A percentile compares a stretch with the other conserved stretches of the same genome.
phyloP scores from a whole-genome alignment of 306 rosid species.

The Vicia villosa region DNA sequence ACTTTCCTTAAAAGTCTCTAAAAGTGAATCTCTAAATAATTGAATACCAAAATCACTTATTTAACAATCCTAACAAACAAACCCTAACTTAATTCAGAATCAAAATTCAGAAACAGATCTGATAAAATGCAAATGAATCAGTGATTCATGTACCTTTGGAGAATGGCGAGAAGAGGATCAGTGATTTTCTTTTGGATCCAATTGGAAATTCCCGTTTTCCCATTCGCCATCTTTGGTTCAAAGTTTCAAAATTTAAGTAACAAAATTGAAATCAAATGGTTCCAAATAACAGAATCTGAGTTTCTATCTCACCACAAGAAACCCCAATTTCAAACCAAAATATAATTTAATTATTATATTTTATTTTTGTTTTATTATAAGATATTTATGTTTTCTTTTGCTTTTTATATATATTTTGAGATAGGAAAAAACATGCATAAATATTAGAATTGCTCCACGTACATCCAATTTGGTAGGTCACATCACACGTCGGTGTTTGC shows the following conservation, averaged over 20 bases:
- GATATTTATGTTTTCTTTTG: too few relatives aligned
- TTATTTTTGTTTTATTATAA: too few relatives aligned
- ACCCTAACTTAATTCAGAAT: background rate
- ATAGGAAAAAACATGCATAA: too few relatives aligned
- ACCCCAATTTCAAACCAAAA: slow-evolving; percentile 12
- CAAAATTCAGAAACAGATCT: slow-evolving; percentile 24
- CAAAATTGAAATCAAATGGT: slow-evolving; percentile 16
- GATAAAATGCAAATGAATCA: slow-evolving; percentile 7
- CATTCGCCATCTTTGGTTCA: slow-evolving; percentile 38
- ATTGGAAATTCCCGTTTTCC: slow-evolving; percentile 35
- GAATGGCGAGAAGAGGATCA: slow-evolving; percentile 69
- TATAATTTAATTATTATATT: background rate
- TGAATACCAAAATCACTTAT: background rate
- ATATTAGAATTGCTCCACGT: too few relatives aligned
- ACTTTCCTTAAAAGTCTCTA: background rate
- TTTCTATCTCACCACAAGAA: slow-evolving; percentile 32
- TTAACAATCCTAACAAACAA: background rate
- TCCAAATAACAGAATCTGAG: slow-evolving; percentile 23
- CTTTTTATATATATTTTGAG: too few relatives aligned
- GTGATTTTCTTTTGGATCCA: slow-evolving; percentile 71
- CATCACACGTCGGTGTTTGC: too few relatives aligned
- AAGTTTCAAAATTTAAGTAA: slow-evolving; percentile 21
- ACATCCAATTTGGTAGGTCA: too few relatives aligned
- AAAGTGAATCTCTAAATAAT: background rate
- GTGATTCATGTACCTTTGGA: slow-evolving; percentile 55